Evolutionary conservation across 805 yeast species (phyloP), one percentile per base, ranked within the genome.

Genomic region (Ogataea allantospora): DNA sequence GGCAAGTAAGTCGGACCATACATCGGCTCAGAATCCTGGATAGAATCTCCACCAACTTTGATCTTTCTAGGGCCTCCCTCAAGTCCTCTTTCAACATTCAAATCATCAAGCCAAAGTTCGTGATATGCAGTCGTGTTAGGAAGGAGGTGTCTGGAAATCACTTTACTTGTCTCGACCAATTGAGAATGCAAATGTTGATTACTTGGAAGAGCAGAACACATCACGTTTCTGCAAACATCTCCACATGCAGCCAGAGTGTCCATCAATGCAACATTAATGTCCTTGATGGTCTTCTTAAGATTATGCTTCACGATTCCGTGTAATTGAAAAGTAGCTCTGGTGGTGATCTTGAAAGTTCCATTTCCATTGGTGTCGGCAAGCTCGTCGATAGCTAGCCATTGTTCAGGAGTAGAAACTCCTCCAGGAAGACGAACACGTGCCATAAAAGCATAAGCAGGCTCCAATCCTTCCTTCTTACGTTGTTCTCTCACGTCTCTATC

Each of bases 181-280:
- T 89, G 89, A 21, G 67, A 64, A 60, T 91, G 97, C 36, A 91
- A 74, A 57, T 80, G 79, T 35, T 88, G 85, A 58, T 88, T 88
- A 20, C 75, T 75, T 12, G 97, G 97, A 21, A 87, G 70, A n/a
- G 96, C 95, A 42, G 91, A 77, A 38, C 85, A 75, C 81, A 89
- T 91, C 29, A 91, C 96, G 59, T 91, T 91, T 76, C 98, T 83
- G 68, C 87, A 86, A 29, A 91, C 98, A 69, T 91, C 98, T 71
- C 98, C 98, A 73, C 97, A 91, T 1, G 98, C 98, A 43, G 95
- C 98, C 43, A 91, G 75, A 7, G 97, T 89, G 60, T 93, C 98
- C 83, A 91, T 75, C 53, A 91, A 73, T 6, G 81, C 83, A 12
- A 95, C 70, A 62, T 91, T 91, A 81, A 91, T 88, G 25, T 91